Base-by-base conservation (phyloP, 192 early-diverging fungal genomes). In the Allomyces javanicus region DNA sequence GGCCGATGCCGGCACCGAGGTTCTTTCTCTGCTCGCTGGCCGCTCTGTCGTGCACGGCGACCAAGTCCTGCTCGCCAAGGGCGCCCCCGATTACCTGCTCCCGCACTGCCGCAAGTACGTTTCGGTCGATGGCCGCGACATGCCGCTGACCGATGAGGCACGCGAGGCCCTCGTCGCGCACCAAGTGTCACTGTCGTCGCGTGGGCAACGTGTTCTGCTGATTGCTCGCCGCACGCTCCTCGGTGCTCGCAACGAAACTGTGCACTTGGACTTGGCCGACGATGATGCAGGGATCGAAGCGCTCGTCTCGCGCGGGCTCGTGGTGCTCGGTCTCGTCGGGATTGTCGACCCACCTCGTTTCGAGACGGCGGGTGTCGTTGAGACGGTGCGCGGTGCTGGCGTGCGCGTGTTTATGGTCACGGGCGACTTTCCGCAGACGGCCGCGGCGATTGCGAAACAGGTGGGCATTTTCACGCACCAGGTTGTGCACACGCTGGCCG, bases 331-430 rank as follows among this genome's bases (percentile, higher is more conserved):
- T 1, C 73, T 94, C 23, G 78, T 88, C 25, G 86, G 82, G 5
- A 89, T 95, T 61, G 75, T 83, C 64, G 92, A 93, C 69, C 93
- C 91, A 62, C 90, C 89, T n/a, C 82, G 90, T 44, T 75, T 76
- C 21, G 91, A 90, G 68, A 84, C 86, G 44, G 75, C 73, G 12
- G 71, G 76, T 22, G 77, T 86, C 7, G 81, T 95, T 40, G 75
- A 66, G 40, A 77, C 69, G 0, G 81, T 81, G 62, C 79, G 81
- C 44, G 63, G 71, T 27, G 89, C 90, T 1, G 84, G 85, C 23
- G 72, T 89, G 58, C 79, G 86, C 40, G 77, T 94, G 62, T 84
- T 86, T 67, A 91, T 94, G 92, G 84, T 89, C 62, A 92, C 90
- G 25, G 91, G 89, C 64, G 90, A 93, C 65, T 86, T 84, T 68